A percentile compares a stretch with the other conserved stretches of the same genome.
These are phyloP conservation scores for Kwoniella botswanensis DNA, from an alignment of 768 basidiomycete species.

Conservation along the genomic window DNA sequence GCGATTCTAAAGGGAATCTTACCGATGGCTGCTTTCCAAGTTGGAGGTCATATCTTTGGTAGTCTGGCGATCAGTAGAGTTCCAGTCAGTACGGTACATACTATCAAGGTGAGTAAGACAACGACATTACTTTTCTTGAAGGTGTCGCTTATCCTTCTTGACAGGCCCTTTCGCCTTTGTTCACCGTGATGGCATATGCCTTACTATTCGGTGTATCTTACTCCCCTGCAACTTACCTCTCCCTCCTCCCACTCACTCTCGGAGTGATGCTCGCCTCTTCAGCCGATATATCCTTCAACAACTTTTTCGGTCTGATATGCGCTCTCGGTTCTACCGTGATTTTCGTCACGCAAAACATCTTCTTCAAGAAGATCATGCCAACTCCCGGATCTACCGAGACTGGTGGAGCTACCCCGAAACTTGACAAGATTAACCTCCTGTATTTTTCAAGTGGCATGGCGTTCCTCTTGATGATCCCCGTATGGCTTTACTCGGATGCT, in stretches of 20 bases:
- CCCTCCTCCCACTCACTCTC: slow-evolving; percentile 88
- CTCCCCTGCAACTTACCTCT: slow-evolving; percentile 85
- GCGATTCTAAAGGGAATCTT: slow-evolving; percentile 78
- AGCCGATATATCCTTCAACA: slow-evolving; percentile 87
- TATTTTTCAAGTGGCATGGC: slow-evolving; percentile 94
- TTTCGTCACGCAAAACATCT: slow-evolving; percentile 97
- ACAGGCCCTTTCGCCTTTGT: slow-evolving; percentile 93
- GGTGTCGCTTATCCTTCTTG: neutral
- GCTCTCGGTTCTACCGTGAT: slow-evolving; percentile 96
- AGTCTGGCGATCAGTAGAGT: slow-evolving; percentile 96
- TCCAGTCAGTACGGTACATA: slow-evolving; percentile 96
- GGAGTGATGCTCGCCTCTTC: slow-evolving; percentile 98
- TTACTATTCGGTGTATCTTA: slow-evolving; percentile 92
- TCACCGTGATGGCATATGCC: slow-evolving; percentile 95
- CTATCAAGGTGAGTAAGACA: slow-evolving; percentile 79
- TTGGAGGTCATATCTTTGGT: slow-evolving; percentile 96
- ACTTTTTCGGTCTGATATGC: slow-evolving; percentile 82
- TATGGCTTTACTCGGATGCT: slow-evolving; percentile 90
- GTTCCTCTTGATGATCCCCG: slow-evolving; percentile 92
- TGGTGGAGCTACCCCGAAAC: slow-evolving; percentile 64
- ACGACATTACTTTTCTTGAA: neutral
- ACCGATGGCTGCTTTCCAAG: slow-evolving; percentile 97
- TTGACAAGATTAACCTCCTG: slow-evolving; percentile 95
- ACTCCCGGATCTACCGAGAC: slow-evolving; percentile 50
- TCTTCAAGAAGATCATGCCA: slow-evolving; percentile 98